A percentile compares a stretch with the other conserved stretches of the same genome.
These are phyloP conservation scores for Globisporangium takayamanum DNA, from an alignment of 352 stramenopile species.

Conservation along the genomic window DNA sequence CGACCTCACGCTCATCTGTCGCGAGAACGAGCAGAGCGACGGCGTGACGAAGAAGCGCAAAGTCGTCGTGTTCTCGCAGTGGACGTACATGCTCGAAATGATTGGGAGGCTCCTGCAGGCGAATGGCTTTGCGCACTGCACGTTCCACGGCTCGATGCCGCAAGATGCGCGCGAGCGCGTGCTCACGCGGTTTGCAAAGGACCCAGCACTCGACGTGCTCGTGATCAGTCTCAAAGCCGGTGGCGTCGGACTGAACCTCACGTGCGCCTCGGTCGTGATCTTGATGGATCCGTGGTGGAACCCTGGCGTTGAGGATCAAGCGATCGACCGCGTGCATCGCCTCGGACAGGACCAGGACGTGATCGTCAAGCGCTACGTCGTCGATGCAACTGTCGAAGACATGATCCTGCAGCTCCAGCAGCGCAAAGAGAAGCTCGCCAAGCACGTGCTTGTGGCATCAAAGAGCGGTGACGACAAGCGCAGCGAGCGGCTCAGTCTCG, in stretches of 20 bases:
- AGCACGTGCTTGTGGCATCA: conserved; percentile 70
- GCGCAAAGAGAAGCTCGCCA: conserved; percentile 83
- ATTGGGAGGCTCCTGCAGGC: conserved; percentile 45
- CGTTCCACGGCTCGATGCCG: conserved; percentile 72
- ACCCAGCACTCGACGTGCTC: conserved; percentile 57
- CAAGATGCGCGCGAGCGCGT: conserved; percentile 68
- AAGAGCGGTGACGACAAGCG: conserved; percentile 31
- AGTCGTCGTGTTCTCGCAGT: conserved; percentile 89
- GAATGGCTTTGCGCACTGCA: conserved; percentile 42
- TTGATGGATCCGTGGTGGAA: conserved; percentile 94
- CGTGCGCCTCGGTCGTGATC: conserved; percentile 83
- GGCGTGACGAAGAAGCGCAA: conserved; percentile 44
- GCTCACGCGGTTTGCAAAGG: conserved; percentile 53
- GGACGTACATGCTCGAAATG: conserved; percentile 86
- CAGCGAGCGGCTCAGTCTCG: conserved; percentile 49
- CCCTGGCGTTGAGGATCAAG: conserved; percentile 89
- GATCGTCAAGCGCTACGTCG: conserved; percentile 86
- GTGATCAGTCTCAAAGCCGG: conserved; percentile 87
- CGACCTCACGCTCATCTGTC: conserved; percentile 57
- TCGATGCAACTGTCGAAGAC: conserved; percentile 87
- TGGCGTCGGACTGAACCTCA: conserved; percentile 90
- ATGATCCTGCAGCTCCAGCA: conserved; percentile 89
- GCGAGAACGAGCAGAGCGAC: conserved; percentile 30
- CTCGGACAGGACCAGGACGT: conserved; percentile 83
- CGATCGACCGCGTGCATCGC: conserved; percentile 90